Evolutionary conservation across 1,139 yeast genomes (phyloP), one percentile per base, ranked within the genome.

Genomic region (Pichia sp.): DNA sequence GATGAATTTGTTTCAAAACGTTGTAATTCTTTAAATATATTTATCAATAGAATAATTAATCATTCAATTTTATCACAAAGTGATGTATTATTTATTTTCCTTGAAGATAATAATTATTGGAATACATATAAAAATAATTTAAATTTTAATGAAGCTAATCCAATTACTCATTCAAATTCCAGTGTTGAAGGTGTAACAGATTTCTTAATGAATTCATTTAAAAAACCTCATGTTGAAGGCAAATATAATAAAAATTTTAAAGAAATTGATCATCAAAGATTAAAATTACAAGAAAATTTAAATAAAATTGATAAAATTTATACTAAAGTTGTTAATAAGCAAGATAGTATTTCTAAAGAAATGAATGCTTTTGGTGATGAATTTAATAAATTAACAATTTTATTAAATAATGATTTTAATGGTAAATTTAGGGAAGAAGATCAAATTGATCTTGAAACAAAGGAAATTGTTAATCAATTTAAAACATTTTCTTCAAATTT

Each of bases 121-220:
- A 74, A 78, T 48, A 77, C 90, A 1, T 87, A 82, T 63, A 81
- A 83, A 53, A 76, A 81, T 46, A 82, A 78, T 55, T 63, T 81
- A 51, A 40, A 43, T 25, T 39, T 54, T 9, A 56, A 54, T 40
- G 42, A 58, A 0, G 26, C 54, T 3, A 55, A 55, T 37, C 37
- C 57, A 11, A 31, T 36, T 9, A 32, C 12, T 20, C 30, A 37
- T 16, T 10, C 30, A 16, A 42, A 40, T 39, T 46, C 58, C 3
- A 45, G 62, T 5, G 31, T 82, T 51, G 94, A 84, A 41, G 70
- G 82, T 8, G 65, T 85, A 23, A 82, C 96, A 0, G 98, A 92
- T 59, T 83, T 87, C 1, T 80, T 92, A 34, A 83, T 92, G 82
- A 92, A 92, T 60, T 95, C 95, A 28, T 85, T 92, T 57, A 82